Conservation (phyloP, 352 stramenopile species). For the Pythium aquatile region DNA sequence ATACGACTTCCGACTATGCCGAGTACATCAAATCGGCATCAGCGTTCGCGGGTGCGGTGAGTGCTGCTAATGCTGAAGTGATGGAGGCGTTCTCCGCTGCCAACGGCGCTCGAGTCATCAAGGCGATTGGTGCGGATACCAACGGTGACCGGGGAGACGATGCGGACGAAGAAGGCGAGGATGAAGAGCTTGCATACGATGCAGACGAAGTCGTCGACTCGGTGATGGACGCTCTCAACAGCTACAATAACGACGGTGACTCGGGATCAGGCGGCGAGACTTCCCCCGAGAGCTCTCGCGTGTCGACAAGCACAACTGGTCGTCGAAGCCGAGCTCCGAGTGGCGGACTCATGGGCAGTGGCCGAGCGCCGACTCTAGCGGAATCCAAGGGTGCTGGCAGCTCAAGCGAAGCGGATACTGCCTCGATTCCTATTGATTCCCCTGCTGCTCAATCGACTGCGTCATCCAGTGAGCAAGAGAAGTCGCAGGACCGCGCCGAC, state of each 20-base stretch:
- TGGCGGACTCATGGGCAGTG: constrained; percentile 26
- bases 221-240: constrained; percentile 27
- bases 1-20: constrained; percentile 51
- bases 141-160: constrained; percentile 9
- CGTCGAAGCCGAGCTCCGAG: constrained; percentile 16
- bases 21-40: constrained; percentile 36
- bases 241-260: constrained; percentile 23
- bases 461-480: constrained; percentile 8
- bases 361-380: constrained; percentile 1
- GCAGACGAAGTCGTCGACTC: constrained; percentile 21
- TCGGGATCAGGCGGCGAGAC: constrained; percentile 25
- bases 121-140: constrained; percentile 10
- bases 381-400: constrained; percentile 3
- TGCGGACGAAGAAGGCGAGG: constrained; percentile 27
- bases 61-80: constrained; percentile 1
- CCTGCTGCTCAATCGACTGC: constrained; percentile 10
- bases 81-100: constrained; percentile 25
- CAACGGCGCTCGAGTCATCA: constrained; percentile 22
- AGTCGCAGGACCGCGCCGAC: constrained; percentile 8
- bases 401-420: background rate
- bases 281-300: constrained; percentile 7
- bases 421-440: constrained; percentile 13
- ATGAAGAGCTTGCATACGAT: constrained; percentile 45
- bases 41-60: constrained; percentile 2
- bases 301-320: constrained; percentile 6